These are phyloP conservation scores for Dichotomopilus funicola DNA, from an alignment of 2,329 filamentous ascomycete genomes.

Conservation along the genomic window DNA sequence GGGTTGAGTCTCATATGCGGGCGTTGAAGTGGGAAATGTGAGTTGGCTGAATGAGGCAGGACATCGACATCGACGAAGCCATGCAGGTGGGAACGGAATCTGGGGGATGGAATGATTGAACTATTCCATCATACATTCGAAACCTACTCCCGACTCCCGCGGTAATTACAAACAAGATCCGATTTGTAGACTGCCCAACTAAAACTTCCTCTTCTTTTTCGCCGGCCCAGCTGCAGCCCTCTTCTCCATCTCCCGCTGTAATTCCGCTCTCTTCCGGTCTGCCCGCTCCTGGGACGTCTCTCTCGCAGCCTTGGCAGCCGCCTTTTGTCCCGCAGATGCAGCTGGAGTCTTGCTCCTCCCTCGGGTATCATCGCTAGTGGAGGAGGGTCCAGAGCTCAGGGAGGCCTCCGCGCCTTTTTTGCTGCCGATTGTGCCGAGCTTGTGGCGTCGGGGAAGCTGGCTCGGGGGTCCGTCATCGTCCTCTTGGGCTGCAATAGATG, in stretches of 20 bases:
- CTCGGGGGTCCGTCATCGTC: conserved; percentile 4
- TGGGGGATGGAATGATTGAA: too few relatives aligned
- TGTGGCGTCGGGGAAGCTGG: conserved; percentile 16
- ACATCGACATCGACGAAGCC: too few relatives aligned
- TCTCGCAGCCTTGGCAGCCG: conserved; percentile 25
- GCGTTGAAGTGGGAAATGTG: too few relatives aligned
- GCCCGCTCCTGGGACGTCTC: conserved; percentile 42
- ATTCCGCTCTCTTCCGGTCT: conserved; percentile 44
- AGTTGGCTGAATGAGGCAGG: too few relatives aligned
- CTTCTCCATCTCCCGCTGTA: conserved; percentile 44
- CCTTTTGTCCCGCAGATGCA: background rate
- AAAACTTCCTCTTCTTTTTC: conserved; percentile 53
- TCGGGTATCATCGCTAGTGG: conserved; percentile 16
- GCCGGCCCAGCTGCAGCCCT: conserved; percentile 44
- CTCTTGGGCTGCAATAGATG: conserved; percentile 5
- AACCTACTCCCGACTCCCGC: too few relatives aligned
- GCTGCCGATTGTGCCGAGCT: conserved; percentile 25
- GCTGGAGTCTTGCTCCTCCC: conserved; percentile 23
- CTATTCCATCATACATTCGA: too few relatives aligned
- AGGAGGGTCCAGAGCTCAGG: background rate
- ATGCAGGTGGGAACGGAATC: too few relatives aligned
- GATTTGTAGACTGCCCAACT: background rate
- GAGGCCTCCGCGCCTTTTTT: conserved; percentile 1
- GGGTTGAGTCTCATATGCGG: too few relatives aligned
- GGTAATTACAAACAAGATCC: too few relatives aligned